A percentile compares a stretch with the other conserved stretches of the same genome.
Evolutionary conservation across 768 basidiomycete genomes (phyloP).

Genomic region (Suillus brevipes): DNA sequence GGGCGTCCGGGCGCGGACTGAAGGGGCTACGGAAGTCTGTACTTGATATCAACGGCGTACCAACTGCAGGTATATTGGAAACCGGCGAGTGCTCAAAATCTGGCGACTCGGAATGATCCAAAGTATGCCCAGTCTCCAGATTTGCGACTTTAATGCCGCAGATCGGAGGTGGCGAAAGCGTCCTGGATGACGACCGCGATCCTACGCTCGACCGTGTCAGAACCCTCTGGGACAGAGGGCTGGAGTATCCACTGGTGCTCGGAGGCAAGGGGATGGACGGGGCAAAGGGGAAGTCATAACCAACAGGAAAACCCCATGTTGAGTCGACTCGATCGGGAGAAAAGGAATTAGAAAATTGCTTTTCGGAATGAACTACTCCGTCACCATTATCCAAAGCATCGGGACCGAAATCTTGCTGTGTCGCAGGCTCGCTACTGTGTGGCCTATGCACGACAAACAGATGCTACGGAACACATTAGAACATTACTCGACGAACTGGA

Average conservation of each 20-base stretch:
- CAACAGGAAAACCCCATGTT: constrained; percentile 24
- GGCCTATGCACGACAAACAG: constrained; percentile 31
- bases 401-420: constrained; percentile 1
- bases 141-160: constrained; percentile 26
- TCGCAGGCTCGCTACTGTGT: not conserved
- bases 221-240: constrained; percentile 28
- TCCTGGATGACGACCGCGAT: constrained; percentile 14
- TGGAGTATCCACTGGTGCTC: constrained; percentile 32
- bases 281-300: constrained; percentile 22
- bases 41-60: constrained; percentile 27
- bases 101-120: constrained; percentile 23
- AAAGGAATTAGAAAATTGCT: constrained; percentile 11
- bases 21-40: constrained; percentile 25
- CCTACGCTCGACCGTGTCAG: constrained; percentile 4
- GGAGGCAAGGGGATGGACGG: constrained; percentile 33
- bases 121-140: constrained; percentile 29
- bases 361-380: not conserved
- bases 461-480: constrained; percentile 18
- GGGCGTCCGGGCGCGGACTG: constrained; percentile 29
- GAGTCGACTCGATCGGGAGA: constrained; percentile 18
- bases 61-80: constrained; percentile 30
- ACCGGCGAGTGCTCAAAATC: constrained; percentile 32
- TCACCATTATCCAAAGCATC: constrained; percentile 5
- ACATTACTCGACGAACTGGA: constrained; percentile 2
- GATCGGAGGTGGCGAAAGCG: constrained; percentile 13